phyloP scores from a whole-genome alignment of 805 yeast genomes.

The Teunomyces atbi region DNA sequence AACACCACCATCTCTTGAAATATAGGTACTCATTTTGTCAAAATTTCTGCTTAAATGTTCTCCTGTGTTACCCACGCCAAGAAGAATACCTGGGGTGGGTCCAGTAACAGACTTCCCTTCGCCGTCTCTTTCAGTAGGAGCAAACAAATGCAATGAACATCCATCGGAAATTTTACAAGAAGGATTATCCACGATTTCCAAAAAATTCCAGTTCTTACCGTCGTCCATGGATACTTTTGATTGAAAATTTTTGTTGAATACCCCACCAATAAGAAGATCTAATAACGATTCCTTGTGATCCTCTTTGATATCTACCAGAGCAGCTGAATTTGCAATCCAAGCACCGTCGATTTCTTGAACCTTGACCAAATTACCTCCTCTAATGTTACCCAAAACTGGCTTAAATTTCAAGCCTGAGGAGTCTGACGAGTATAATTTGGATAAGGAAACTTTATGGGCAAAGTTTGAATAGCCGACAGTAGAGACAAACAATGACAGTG shows the following conservation, averaged over 20 bases:
- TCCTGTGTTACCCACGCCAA: constrained; percentile 36
- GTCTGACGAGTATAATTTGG: constrained; percentile 51
- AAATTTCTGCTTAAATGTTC: constrained; percentile 14
- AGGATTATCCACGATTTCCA: constrained; percentile 45
- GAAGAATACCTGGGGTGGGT: constrained; percentile 52
- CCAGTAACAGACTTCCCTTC: constrained; percentile 44
- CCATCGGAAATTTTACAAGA: constrained; percentile 42
- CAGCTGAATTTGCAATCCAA: constrained; percentile 48
- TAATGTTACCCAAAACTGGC: constrained; percentile 41
- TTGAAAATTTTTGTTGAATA: constrained; percentile 14
- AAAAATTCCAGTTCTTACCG: constrained; percentile 53
- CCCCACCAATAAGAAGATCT: constrained; percentile 17
- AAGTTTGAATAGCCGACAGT: constrained; percentile 20
- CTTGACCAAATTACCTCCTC: constrained; percentile 43
- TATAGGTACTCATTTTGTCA: constrained; percentile 43
- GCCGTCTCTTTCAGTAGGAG: constrained; percentile 35
- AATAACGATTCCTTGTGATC: constrained; percentile 18
- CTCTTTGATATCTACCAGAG: constrained; percentile 13
- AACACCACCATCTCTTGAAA: constrained; percentile 77
- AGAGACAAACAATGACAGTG: constrained; percentile 32
- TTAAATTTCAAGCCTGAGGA: constrained; percentile 55
- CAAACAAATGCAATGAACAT: constrained; percentile 48
- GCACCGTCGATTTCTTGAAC: constrained; percentile 59
- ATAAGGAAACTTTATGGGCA: constrained; percentile 11
- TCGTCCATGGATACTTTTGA: constrained; percentile 49